Percentiles rank a stretch among this genome's conserved stretches.
These are phyloP conservation scores for Lecanoromycetidae sp. DNA, from an alignment of 2,329 filamentous ascomycete species.

Conservation along the genomic window DNA sequence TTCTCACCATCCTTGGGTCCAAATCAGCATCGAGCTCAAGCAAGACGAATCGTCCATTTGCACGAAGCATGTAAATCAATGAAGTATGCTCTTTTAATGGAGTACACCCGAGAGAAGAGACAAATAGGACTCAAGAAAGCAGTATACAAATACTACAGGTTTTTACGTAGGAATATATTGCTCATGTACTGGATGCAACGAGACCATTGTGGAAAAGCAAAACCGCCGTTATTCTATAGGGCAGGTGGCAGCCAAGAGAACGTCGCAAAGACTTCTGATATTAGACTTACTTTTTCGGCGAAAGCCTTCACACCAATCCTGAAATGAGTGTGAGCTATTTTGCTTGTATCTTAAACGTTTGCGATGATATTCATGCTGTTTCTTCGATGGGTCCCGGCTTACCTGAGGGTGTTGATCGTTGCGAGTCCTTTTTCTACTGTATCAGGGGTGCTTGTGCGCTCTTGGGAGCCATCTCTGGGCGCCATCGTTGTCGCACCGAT, in stretches of 20 bases:
- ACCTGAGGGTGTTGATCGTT: conserved; percentile 73
- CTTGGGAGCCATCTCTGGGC: conserved; percentile 37
- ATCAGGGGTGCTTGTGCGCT: conserved; percentile 43
- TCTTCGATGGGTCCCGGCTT: conserved; percentile 26
- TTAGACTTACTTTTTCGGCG: conserved; percentile 52
- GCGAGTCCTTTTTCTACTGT: conserved; percentile 66
- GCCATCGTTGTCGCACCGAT: conserved; percentile 13
- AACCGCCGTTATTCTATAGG: no score
- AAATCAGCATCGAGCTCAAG: neutral
- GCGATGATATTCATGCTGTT: conserved; percentile 18
- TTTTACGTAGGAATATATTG: no score
- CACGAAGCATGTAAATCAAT: neutral
- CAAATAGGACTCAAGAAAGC: neutral
- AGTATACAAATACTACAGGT: no score
- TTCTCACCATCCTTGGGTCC: conserved; percentile 56
- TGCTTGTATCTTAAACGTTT: neutral
- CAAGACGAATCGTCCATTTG: neutral
- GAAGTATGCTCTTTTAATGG: neutral
- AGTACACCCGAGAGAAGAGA: neutral
- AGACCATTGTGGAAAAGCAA: no score
- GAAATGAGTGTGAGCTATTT: conserved; percentile 23
- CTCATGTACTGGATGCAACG: no score
- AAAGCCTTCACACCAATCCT: conserved; percentile 56
- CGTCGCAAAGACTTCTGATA: no score
- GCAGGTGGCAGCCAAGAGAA: no score